Evolutionary conservation across 305 asterid genomes (phyloP), one percentile per base, ranked within the genome.

Genomic region (Rubia balearica): DNA sequence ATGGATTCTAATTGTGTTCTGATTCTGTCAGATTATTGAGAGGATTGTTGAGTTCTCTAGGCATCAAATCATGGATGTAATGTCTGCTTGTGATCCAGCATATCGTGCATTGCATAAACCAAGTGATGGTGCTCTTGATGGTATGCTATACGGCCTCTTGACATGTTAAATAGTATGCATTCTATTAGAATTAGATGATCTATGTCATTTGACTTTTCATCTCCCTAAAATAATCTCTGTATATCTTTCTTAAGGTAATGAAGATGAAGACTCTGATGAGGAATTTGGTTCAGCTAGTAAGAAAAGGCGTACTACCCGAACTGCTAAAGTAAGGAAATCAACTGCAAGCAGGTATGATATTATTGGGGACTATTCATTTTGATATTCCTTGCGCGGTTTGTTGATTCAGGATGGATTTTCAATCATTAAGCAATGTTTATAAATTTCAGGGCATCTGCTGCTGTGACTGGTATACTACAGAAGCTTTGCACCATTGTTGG

Each of bases 21-120:
- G 69, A 73, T 64, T 67, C 70, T 80, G n/a, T 79, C 88, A 95
- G 99, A 83, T 86, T 75, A 92, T 95, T 80, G 98, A 95, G 82
- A 90, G 99, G 87, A 90, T 95, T 78, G 73, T 87, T 85, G 99
- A 95, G 75, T 92, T 95, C 86, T 84, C 99, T 57, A 88, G 99
- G 82, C 97, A 83, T 85, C 99, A 90, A 80, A 88, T 95, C 69
- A 71, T 82, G 84, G 96, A 89, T 83, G 85, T 89, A 75, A 95
- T 92, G 96, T 82, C 82, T 69, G 90, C 96, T 71, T 86, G 85
- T 86, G 99, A 95, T 90, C 91, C 99, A 76, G 85, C 86, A 60
- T 95, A 86, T 76, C 96, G 96, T 55, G 93, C 98, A 46, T 78
- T 90, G 81, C 97, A 90, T 79, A 95, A 85, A 79, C 98, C 98